Base-by-base conservation (phyloP, 1,284 basidiomycete genomes). In the Ceratobasidium sp. region DNA sequence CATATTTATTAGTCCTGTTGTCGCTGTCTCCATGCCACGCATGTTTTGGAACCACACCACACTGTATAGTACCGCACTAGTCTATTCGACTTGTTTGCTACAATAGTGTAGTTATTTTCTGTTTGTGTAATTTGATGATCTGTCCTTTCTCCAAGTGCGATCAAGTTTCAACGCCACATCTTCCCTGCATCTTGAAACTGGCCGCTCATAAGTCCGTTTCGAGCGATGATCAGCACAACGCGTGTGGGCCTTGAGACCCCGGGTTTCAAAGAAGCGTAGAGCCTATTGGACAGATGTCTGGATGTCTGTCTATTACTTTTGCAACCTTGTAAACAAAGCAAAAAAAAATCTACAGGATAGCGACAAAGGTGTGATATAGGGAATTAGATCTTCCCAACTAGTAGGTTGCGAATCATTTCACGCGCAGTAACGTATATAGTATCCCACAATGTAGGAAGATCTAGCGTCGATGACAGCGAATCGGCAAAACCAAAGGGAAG, bases 401-500 rank as follows among this genome's bases (percentile, higher is more conserved):
- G 82, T 53, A 97, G 79, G 80, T 98, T 98, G 75, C 83, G 85
- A 75, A 92, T 83, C 82, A 93, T 97, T 84, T 97, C 94, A 73
- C 93, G 84, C 0, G 82, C 96, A 0, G 95, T 95, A 78, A 98
- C 88, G 62, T 89, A 84, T 3, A 86, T 84, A 0, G 96, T 98
- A 78, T 91, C 85, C 81, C 90, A 95, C 75, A 98, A 85, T 0
- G 95, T 94, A 11, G 88, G 87, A 68, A 95, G 78, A 83, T 99
- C 97, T 22, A 98, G 87, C 1, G 97, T 98, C 6, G 96, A 98
- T 22, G 89, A 89, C 72, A 98, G 78, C 6, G 86, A 86, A 82
- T 99, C 98, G 22, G 92, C 91, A 53, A 96, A 87, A 0, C 97
- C 97, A 78, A 99, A 98, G 0, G 96, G 96, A 75, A 96, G 81